phyloP scores from a whole-genome alignment of 306 rosid species.

The Ziziphus jujuba region DNA sequence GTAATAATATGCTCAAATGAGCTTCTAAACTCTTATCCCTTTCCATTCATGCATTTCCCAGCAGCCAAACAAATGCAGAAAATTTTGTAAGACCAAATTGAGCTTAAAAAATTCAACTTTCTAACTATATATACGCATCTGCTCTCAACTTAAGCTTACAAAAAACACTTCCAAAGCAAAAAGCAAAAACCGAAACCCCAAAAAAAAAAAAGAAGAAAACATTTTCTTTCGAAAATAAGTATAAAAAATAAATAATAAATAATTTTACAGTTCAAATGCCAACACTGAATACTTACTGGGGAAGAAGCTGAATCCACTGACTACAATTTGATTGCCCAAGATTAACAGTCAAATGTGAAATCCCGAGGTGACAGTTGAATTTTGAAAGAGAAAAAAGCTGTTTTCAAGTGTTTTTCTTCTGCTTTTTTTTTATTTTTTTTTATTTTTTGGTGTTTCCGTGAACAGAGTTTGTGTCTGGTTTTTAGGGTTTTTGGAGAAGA shows the following conservation, averaged over 20 bases:
- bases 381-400: not conserved
- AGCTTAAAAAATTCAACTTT: not conserved
- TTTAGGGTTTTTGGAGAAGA: conserved; percentile 29
- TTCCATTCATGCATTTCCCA: conserved; percentile 14
- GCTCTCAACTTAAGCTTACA: conserved; percentile 3
- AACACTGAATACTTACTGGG: conserved; percentile 27
- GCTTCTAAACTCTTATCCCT: not conserved
- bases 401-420: no score
- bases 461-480: conserved; percentile 14
- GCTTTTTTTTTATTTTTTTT: not conserved
- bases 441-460: not conserved
- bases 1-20: no score
- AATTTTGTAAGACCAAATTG: conserved; percentile 6
- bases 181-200: not conserved
- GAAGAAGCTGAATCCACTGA: conserved; percentile 18
- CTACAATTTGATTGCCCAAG: not conserved
- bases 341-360: conserved; percentile 13
- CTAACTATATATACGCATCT: not conserved
- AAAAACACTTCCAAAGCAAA: not conserved
- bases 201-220: not conserved
- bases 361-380: conserved; percentile 9
- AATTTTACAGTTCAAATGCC: not conserved
- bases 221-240: not conserved
- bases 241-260: not conserved
- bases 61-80: conserved; percentile 21